Evolutionary conservation across 192 early-diverging fungal species (phyloP).

Genomic region (Piromyces sp.): DNA sequence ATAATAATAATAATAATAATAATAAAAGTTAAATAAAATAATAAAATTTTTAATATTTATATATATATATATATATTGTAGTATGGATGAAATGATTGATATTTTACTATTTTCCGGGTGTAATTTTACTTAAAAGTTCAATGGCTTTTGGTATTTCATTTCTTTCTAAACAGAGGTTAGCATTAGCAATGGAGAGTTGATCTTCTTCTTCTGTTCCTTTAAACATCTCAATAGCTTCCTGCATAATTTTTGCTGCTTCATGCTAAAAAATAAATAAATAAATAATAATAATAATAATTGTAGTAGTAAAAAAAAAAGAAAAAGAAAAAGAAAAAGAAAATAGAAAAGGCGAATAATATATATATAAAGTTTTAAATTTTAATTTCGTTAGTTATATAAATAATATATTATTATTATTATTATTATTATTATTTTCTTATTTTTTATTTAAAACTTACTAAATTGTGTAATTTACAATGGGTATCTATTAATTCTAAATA

Average conservation of each 20-base stretch:
- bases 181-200: slow-evolving; percentile 20
- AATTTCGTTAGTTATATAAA: no score
- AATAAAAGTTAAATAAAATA: no score
- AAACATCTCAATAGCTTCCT: slow-evolving; percentile 21
- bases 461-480: slow-evolving; percentile 15
- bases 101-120: slow-evolving; percentile 10
- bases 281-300: no score
- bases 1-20: no score
- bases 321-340: neutral
- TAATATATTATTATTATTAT: no score
- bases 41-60: neutral
- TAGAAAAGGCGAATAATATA: no score
- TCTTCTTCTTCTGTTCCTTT: slow-evolving; percentile 15
- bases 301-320: neutral
- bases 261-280: no score
- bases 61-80: neutral
- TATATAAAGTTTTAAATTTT: no score
- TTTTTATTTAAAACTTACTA: slow-evolving; percentile 4
- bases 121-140: slow-evolving; percentile 13
- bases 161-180: slow-evolving; percentile 9
- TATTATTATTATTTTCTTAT: no score
- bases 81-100: no score
- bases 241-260: slow-evolving; percentile 18
- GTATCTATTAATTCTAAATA: slow-evolving; percentile 21
- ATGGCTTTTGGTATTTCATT: slow-evolving; percentile 23